Base-by-base conservation (phyloP, 805 yeast species). In the Candida endomychidarum region DNA sequence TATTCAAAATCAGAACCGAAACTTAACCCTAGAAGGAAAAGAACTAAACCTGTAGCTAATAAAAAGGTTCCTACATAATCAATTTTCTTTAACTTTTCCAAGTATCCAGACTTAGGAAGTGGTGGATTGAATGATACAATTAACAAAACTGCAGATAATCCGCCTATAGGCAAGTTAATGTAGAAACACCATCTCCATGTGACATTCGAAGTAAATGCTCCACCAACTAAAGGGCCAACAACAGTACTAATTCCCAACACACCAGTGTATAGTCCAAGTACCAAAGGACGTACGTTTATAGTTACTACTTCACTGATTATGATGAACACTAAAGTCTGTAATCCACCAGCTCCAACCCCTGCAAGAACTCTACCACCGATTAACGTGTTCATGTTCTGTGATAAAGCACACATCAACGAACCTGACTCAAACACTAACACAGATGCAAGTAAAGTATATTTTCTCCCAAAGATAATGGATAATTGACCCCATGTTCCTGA, bases 171-270 rank as follows among this genome's bases (percentile, higher is more conserved):
- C 23, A 83, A 56, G 53, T 83, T 83, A 47, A 83, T 67, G 56
- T 78, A 83, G 54, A 81, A 83, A 51, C 85, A 77, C 87, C 89
- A 82, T 53, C 88, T 67, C 88, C 89, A 83, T n/a, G 75, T 58
- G 7, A 70, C 76, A 34, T 70, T 58, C 2, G 74, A 55, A 2
- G 85, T 70, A 43, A 83, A 73, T 0, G 78, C 79, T 32, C 87
- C 87, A 10, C 87, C 87, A 16, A 82, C 53, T 15, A 80, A 56
- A 0, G 88, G 87, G 0, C 87, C 88, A 15, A 68, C 47, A 4
- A 76, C 76, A 2, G 77, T 64, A 1, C 81, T 72, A 4, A 74
- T 54, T 0, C 75, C 72, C 52, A 70, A 77, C 1, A 65, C 60
- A n/a, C 60, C 49, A 2, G 72, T 68, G n/a, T 66, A 46, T 3